A percentile compares a stretch with the other conserved stretches of the same genome.
Evolutionary conservation across 345 rosid species (phyloP).

Genomic region (Salix dunnii): DNA sequence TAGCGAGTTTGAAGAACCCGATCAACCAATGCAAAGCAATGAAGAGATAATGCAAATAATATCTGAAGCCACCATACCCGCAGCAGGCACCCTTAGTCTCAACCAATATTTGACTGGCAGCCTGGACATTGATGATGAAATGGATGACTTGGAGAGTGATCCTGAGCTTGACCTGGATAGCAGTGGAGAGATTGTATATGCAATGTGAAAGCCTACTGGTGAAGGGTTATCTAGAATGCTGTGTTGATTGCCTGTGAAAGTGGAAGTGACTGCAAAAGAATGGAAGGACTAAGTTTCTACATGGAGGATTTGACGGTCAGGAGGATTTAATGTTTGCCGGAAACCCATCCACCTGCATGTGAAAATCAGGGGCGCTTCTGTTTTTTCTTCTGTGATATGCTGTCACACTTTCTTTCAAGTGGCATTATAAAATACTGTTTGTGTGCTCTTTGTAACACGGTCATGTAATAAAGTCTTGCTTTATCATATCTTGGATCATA

Average conservation of each 20-base stretch:
- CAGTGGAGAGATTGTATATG: slow-evolving; percentile 93
- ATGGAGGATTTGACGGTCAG: not conserved
- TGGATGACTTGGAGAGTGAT: slow-evolving; percentile 92
- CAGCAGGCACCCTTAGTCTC: slow-evolving; percentile 59
- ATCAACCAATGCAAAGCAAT: slow-evolving; percentile 72
- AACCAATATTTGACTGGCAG: slow-evolving; percentile 76
- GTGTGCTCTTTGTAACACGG: slow-evolving; percentile 1
- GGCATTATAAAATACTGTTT: slow-evolving; percentile 8
- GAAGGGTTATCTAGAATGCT: no score
- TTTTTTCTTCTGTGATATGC: slow-evolving; percentile 14
- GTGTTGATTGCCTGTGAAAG: not conserved
- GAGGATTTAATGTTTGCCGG: not conserved
- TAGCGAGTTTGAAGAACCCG: slow-evolving; percentile 71
- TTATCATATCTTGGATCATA: not conserved
- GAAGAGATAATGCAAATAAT: slow-evolving; percentile 97
- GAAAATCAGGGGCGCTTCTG: slow-evolving; percentile 10
- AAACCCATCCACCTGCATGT: not conserved
- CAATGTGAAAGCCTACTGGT: slow-evolving; percentile 44
- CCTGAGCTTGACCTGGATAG: slow-evolving; percentile 91
- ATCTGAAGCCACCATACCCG: slow-evolving; percentile 87
- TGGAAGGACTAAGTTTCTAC: not conserved
- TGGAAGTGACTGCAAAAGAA: not conserved
- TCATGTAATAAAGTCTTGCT: slow-evolving; percentile 6
- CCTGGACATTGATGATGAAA: slow-evolving; percentile 82
- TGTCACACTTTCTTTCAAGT: slow-evolving; percentile 1